Evolutionary conservation across 441 rosid species (phyloP), one percentile per base, ranked within the genome.

Genomic region (Syzygium syzygioides): DNA sequence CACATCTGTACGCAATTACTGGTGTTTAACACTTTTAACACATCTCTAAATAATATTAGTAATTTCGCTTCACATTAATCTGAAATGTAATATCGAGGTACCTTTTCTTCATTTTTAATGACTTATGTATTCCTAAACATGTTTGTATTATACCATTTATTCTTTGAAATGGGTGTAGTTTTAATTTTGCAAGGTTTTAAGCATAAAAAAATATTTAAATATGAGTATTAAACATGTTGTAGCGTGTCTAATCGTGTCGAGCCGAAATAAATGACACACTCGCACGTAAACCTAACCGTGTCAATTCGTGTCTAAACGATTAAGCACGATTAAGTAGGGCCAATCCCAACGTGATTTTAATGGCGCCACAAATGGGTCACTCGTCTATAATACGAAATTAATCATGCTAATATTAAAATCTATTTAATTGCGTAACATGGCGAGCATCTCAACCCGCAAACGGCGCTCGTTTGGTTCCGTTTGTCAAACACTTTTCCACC

Each of bases 1-100:
- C 50, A 23, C 9, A 8, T 76, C 17, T 5, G 14, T 28, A 28
- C 18, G 5, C 17, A 60, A 28, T n/a, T 28, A 60, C 7, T 12
- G 14, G 30, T 60, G 14, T 59, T 8, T 26, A 14, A 37, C 25
- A 71, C 52, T 20, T 25, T 71, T 6, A 37, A 37, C 17, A 20
- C 3, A 37, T 71, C 9, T 37, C 5, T 20, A 71, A 23, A 71
- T 23, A 20, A 37, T 45, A 37, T 11, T 14, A 20, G n/a, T 25
- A 71, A 71, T 20, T n/a, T n/a, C n/a, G n/a, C n/a, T n/a, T 71
- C 3, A 7, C 17, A 71, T 71, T 71, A 41, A 34, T 10, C 7
- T 37, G 15, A 71, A 41, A 71, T 5, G 9, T 11, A 12, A 37
- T 12, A 6, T 6, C 0, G 14, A 25, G 14, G 4, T 20, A 10